Evolutionary conservation across 352 stramenopile genomes (phyloP).

Genomic region (Phytophthora lateralis): DNA sequence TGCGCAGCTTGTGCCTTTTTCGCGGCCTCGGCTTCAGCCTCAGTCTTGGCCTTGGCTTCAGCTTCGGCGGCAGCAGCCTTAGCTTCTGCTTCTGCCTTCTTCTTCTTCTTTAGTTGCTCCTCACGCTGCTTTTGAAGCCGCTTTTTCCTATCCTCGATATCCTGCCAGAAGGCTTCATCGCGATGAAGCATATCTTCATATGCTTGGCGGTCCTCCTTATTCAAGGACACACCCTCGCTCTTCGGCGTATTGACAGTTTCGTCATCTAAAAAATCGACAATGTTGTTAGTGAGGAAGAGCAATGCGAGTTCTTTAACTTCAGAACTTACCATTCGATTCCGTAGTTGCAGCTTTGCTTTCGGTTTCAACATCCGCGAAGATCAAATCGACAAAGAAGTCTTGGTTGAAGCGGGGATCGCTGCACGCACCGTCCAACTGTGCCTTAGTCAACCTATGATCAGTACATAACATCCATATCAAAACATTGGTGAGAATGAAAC

Average conservation of each 20-base stretch:
- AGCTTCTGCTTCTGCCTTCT: slow-evolving; percentile 59
- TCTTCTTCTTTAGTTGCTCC: slow-evolving; percentile 63
- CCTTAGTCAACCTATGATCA: slow-evolving; percentile 90
- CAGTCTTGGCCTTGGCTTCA: slow-evolving; percentile 38
- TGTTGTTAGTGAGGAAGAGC: slow-evolving; percentile 1
- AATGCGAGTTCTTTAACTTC: background rate
- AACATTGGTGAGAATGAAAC: background rate
- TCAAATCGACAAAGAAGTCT: slow-evolving; percentile 97
- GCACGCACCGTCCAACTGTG: slow-evolving; percentile 95
- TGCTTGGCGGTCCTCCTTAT: slow-evolving; percentile 79
- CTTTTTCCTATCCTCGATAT: slow-evolving; percentile 84
- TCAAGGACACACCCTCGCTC: slow-evolving; percentile 76
- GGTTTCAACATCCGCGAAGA: slow-evolving; percentile 94
- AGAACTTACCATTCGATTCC: slow-evolving; percentile 23
- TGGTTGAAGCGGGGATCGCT: slow-evolving; percentile 93
- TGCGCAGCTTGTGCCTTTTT: slow-evolving; percentile 40
- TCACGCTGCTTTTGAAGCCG: slow-evolving; percentile 74
- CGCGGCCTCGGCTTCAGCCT: slow-evolving; percentile 18
- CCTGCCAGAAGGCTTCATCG: slow-evolving; percentile 86
- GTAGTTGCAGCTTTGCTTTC: slow-evolving; percentile 45
- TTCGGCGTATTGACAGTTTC: slow-evolving; percentile 37
- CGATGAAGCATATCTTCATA: slow-evolving; percentile 91
- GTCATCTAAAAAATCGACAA: slow-evolving; percentile 13
- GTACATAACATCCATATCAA: slow-evolving; percentile 1
- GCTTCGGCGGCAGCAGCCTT: slow-evolving; percentile 41